Evolutionary conservation across 2,329 filamentous ascomycete species (phyloP).

Genomic region (Cordyceps cateniannulata): DNA sequence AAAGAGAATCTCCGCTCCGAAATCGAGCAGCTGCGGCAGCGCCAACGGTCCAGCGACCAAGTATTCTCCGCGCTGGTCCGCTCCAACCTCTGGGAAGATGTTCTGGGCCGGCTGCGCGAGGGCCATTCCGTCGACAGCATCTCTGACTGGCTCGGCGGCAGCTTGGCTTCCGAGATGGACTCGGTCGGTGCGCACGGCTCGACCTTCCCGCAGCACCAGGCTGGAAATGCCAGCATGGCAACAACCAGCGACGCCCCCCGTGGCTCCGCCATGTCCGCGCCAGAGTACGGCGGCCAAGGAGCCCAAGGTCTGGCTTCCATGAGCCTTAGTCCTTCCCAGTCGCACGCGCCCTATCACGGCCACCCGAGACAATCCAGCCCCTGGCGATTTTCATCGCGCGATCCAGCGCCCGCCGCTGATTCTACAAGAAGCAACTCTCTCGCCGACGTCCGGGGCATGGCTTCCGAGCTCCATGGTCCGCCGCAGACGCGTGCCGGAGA

Average conservation of each 20-base stretch:
- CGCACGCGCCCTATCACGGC: conserved; percentile 22
- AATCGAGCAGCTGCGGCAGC: conserved; percentile 49
- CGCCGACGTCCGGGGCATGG: conserved; percentile 41
- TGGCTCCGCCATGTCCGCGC: conserved; percentile 16
- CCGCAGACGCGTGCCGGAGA: conserved; percentile 41
- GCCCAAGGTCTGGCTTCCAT: conserved; percentile 24
- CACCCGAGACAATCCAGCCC: conserved; percentile 40
- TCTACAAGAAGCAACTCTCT: conserved; percentile 42
- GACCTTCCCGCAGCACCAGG: conserved; percentile 19
- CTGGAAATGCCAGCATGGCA: conserved; percentile 14
- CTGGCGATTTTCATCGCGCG: conserved; percentile 42
- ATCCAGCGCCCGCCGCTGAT: conserved; percentile 29
- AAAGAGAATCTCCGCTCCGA: conserved; percentile 56
- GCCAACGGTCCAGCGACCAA: conserved; percentile 48
- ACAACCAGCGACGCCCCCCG: conserved; percentile 18
- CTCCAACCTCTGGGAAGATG: conserved; percentile 46
- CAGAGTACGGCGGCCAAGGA: conserved; percentile 18
- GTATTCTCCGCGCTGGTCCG: conserved; percentile 49
- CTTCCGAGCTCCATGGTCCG: conserved; percentile 30
- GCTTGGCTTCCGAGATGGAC: conserved; percentile 8
- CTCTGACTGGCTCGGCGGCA: conserved; percentile 44
- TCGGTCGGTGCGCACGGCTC: conserved; percentile 26
- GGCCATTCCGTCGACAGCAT: conserved; percentile 51
- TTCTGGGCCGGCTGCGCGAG: conserved; percentile 44
- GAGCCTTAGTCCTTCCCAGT: conserved; percentile 23